A percentile compares a stretch with the other conserved stretches of the same genome.
phyloP scores from a whole-genome alignment of 1,284 basidiomycete genomes.

The Trichosporon asahii region DNA sequence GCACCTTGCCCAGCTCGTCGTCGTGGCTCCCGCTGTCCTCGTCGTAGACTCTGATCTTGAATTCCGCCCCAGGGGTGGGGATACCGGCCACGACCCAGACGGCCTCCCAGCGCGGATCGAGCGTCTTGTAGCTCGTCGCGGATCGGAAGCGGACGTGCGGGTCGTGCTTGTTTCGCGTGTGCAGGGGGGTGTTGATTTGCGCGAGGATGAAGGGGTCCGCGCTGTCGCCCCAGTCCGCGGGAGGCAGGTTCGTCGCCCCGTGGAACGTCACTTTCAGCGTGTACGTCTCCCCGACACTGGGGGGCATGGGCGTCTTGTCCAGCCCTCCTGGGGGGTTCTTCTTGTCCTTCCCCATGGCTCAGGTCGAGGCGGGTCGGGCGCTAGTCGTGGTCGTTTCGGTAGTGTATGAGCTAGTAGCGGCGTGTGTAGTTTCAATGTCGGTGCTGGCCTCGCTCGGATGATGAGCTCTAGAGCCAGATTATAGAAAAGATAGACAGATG shows the following conservation, averaged over 20 bases:
- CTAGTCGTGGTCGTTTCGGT: background rate
- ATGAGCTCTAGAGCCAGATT: too few species aligned
- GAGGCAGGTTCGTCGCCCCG: conserved; percentile 52
- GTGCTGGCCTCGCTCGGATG: too few species aligned
- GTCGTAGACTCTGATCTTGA: conserved; percentile 51
- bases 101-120: conserved; percentile 53
- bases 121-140: conserved; percentile 49
- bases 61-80: conserved; percentile 44
- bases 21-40: conserved; percentile 55
- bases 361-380: too few species aligned
- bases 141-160: conserved; percentile 52
- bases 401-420: too few species aligned
- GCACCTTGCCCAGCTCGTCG: conserved; percentile 54
- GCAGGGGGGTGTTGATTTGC: conserved; percentile 25
- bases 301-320: conserved; percentile 14
- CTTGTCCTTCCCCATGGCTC: conserved; percentile 13
- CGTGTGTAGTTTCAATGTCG: background rate
- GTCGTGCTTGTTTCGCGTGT: conserved; percentile 28
- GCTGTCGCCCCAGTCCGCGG: conserved; percentile 50
- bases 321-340: conserved; percentile 14
- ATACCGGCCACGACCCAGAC: conserved; percentile 55
- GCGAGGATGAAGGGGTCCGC: conserved; percentile 55
- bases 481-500: too few species aligned
- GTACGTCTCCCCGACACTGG: conserved; percentile 39
- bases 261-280: conserved; percentile 54